Evolutionary conservation across 2,329 filamentous ascomycete genomes (phyloP).

Genomic region (Colletotrichum salicis): DNA sequence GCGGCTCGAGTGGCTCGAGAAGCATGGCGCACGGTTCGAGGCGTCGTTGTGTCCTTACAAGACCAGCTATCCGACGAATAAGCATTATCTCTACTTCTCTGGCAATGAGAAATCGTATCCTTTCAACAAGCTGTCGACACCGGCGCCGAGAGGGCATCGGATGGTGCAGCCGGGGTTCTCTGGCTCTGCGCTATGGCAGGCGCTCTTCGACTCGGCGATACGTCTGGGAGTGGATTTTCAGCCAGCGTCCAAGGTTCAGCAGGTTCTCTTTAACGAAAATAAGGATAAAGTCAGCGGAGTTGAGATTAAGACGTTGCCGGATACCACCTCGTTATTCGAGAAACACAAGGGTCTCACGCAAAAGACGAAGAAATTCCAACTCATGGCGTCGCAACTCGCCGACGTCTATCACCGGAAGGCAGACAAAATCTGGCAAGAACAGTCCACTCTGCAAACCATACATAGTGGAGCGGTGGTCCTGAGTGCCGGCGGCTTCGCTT

Average conservation of each 20-base stretch:
- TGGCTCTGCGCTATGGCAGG: background rate
- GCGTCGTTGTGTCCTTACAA: background rate
- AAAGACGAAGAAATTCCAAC: background rate
- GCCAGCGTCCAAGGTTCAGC: background rate
- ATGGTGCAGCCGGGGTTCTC: background rate
- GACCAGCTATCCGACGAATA: background rate
- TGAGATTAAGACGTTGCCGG: background rate
- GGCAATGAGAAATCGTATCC: background rate
- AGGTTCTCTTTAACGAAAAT: background rate
- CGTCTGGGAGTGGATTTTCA: background rate
- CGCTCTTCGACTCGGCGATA: background rate
- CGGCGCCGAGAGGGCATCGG: background rate
- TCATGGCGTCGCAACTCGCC: background rate
- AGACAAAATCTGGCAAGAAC: background rate
- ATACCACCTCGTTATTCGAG: background rate
- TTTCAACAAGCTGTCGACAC: background rate
- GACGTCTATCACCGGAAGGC: background rate
- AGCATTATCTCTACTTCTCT: background rate
- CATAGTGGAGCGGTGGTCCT: too few relatives aligned
- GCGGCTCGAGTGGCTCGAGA: background rate
- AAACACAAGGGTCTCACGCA: background rate
- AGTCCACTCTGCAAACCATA: too few relatives aligned
- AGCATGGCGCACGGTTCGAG: background rate
- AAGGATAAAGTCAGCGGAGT: background rate
- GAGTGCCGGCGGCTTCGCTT: too few relatives aligned